Conservation (phyloP, 257 asterid genomes). For the Penstemon newberryi region DNA sequence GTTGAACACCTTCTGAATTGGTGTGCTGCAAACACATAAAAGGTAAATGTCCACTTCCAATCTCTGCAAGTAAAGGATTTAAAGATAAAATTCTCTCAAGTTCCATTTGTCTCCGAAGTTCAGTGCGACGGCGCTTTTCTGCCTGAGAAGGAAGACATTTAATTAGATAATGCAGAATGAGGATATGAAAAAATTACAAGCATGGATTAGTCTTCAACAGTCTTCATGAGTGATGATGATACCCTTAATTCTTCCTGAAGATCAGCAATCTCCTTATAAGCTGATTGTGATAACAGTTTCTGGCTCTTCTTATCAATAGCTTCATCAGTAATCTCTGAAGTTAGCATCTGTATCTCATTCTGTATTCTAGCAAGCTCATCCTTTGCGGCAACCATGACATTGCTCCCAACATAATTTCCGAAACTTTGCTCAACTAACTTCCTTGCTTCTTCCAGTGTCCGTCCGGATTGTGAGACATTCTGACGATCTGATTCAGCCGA, state of each 20-base stretch:
- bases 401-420: slow-evolving; percentile 98
- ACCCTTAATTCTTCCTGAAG: slow-evolving; percentile 91
- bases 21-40: slow-evolving; percentile 77
- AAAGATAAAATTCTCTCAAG: slow-evolving; percentile 67
- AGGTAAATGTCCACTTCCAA: slow-evolving; percentile 74
- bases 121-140: slow-evolving; percentile 76
- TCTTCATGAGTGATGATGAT: slow-evolving; percentile 30
- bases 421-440: slow-evolving; percentile 97
- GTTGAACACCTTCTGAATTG: slow-evolving; percentile 73
- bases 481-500: slow-evolving; percentile 53
- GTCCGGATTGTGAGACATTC: slow-evolving; percentile 62
- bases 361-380: slow-evolving; percentile 84
- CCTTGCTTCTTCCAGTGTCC: slow-evolving; percentile 92
- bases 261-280: slow-evolving; percentile 76
- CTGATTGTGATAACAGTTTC: slow-evolving; percentile 59
- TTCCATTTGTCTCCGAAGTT: slow-evolving; percentile 77
- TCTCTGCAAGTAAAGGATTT: slow-evolving; percentile 74
- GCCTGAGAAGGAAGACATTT: slow-evolving; percentile 48
- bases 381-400: slow-evolving; percentile 94
- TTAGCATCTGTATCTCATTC: slow-evolving; percentile 71
- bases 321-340: slow-evolving; percentile 84
- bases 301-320: slow-evolving; percentile 78
- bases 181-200: slow-evolving; percentile 7
- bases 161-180: slow-evolving; percentile 23
- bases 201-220: slow-evolving; percentile 1